These are phyloP conservation scores for Fusarium falciforme DNA, from an alignment of 2,329 filamentous ascomycete species.

Conservation along the genomic window DNA sequence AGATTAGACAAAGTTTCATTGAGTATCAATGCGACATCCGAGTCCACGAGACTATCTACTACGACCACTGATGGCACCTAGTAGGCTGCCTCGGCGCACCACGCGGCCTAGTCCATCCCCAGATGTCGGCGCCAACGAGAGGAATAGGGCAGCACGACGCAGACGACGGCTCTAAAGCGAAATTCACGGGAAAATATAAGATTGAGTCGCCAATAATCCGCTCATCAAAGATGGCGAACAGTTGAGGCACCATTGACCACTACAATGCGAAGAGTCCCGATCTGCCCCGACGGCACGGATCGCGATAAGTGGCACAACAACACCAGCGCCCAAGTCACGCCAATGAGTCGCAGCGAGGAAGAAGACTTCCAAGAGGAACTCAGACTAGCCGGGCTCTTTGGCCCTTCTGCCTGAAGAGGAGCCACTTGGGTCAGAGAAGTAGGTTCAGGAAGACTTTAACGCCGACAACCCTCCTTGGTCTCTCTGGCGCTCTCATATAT, in stretches of 20 bases:
- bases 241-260: background rate
- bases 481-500: background rate
- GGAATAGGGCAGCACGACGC: background rate
- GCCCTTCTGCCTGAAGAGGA: background rate
- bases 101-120: background rate
- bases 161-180: background rate
- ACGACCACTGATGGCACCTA: background rate
- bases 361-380: too few species aligned
- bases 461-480: background rate
- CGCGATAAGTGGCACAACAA: too few species aligned
- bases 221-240: background rate
- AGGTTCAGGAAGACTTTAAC: background rate
- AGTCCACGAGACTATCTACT: background rate
- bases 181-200: background rate
- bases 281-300: too few species aligned
- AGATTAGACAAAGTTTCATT: background rate
- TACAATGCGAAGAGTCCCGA: too few species aligned
- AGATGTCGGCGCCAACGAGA: background rate
- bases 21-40: background rate
- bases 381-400: too few species aligned
- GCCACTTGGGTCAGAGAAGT: background rate
- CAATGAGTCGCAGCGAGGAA: too few species aligned
- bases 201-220: background rate
- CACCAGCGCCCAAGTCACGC: too few species aligned
- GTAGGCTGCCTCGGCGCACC: background rate